Base-by-base conservation (phyloP, 2,329 filamentous ascomycete species). In the Paraconiothyrium sp. region DNA sequence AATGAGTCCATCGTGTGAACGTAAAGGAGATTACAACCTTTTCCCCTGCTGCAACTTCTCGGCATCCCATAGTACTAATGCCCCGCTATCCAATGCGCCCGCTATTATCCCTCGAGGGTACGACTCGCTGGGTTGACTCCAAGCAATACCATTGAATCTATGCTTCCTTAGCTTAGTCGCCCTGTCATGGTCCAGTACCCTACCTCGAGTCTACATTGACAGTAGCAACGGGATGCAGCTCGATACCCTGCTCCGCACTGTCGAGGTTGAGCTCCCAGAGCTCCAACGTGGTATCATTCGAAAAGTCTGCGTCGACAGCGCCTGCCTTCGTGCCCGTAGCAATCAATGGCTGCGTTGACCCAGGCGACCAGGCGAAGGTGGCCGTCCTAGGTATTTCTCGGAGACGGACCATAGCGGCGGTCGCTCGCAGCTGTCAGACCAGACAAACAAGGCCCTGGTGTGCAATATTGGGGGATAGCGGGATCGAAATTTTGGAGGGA, bases 141-240 rank as follows among this genome's bases (percentile, higher is more conserved):
- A 99, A 63, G 94, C 93, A 78, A 99, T 91, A 76, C 98, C 95
- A 79, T 97, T 95, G 81, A 99, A 99, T 74, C 95, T 97, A 64
- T 46, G 27, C 57, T 16, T 37, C 2, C 30, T 56, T 35, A 47
- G 43, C 20, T 4, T n/a, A 16, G 20, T 24, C 4, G n/a, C 27
- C n/a, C 6, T 2, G 30, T 37, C 6, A 16, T 34, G 27, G 43
- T 22, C 2, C 11, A 20, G 5, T 41, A 4, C 4, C 51, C 34
- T 88, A 97, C 94, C 92, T 95, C 61, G 94, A 93, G 74, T 98
- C 95, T 54, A 92, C 93, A 78, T 85, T 89, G 75, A 98, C 89
- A 80, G 90, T 94, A 65, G 89, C 91, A 74, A 93, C 83, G 63
- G 95, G 93, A 79, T 94, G 90, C 59, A 97, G 88, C 83, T 98